phyloP scores from a whole-genome alignment of 306 rosid genomes.

The Albizia julibrissin region DNA sequence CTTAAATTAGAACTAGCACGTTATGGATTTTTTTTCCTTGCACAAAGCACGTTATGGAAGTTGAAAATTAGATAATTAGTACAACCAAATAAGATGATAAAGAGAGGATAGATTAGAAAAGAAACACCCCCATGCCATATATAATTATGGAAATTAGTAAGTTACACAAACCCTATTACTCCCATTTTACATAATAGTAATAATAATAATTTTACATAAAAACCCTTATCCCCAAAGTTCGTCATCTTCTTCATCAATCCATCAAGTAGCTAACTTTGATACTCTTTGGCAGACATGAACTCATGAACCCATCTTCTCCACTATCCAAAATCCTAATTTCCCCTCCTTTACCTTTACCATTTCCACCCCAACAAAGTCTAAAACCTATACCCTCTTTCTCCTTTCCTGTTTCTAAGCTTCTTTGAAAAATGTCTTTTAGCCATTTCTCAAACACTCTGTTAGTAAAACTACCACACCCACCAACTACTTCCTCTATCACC shows the following conservation, averaged over 20 bases:
- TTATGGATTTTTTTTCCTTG: too few species aligned
- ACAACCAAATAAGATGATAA: background rate
- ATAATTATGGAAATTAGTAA: constrained; percentile 48
- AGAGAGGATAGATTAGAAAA: background rate
- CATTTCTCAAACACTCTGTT: constrained; percentile 77
- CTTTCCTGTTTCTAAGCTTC: constrained; percentile 53
- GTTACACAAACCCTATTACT: constrained; percentile 46
- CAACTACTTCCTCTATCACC: constrained; percentile 52
- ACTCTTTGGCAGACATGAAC: constrained; percentile 66
- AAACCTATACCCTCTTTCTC: constrained; percentile 63
- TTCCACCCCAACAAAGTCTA: constrained; percentile 62
- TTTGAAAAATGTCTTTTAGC: constrained; percentile 62
- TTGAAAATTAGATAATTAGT: background rate
- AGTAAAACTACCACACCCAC: constrained; percentile 61
- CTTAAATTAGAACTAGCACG: background rate
- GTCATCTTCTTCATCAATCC: constrained; percentile 36
- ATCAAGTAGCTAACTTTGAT: constrained; percentile 57
- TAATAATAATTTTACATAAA: constrained; percentile 35
- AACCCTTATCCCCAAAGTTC: constrained; percentile 29
- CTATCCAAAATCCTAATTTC: constrained; percentile 49
- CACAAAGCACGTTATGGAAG: background rate
- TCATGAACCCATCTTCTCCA: constrained; percentile 53
- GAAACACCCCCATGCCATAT: constrained; percentile 35
- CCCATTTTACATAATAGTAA: constrained; percentile 33
- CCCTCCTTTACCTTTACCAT: constrained; percentile 38